These are phyloP conservation scores for Phytophthora chlamydospora DNA, from an alignment of 352 stramenopile genomes.

Conservation along the genomic window DNA sequence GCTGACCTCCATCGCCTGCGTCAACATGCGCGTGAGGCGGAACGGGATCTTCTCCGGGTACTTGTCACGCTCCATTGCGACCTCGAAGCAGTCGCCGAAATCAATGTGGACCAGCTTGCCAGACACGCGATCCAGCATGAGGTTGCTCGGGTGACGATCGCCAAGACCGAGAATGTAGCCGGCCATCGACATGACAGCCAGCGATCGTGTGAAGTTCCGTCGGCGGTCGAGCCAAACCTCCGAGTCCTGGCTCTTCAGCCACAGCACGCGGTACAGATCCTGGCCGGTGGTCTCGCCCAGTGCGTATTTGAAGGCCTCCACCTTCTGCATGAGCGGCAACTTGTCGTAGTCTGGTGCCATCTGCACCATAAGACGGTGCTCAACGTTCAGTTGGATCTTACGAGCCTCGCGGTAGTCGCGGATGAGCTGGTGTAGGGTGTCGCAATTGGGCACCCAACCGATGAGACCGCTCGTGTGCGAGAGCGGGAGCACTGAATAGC, in stretches of 20 bases:
- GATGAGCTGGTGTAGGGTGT: conserved; percentile 99
- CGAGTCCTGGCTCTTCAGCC: conserved; percentile 99
- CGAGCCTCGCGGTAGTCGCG: conserved; percentile 94
- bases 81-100: conserved; percentile 99
- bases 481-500: conserved; percentile 98
- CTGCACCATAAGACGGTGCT: conserved; percentile 97
- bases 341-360: conserved; percentile 98
- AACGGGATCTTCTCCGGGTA: conserved; percentile 99
- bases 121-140: conserved; percentile 99
- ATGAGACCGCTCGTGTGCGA: conserved; percentile 99
- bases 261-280: conserved; percentile 99
- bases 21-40: conserved; percentile 99
- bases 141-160: conserved; percentile 99
- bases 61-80: conserved; percentile 99
- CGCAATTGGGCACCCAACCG: conserved; percentile 99
- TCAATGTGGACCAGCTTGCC: conserved; percentile 99
- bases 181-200: conserved; percentile 99
- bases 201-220: conserved; percentile 97
- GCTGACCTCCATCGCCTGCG: conserved; percentile 98
- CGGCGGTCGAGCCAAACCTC: conserved; percentile 99
- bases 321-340: conserved; percentile 99
- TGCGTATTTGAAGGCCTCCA: conserved; percentile 98
- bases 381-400: conserved; percentile 95
- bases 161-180: conserved; percentile 99
- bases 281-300: conserved; percentile 95